Percentiles rank a stretch among this genome's conserved stretches.
phyloP scores from a whole-genome alignment of 768 basidiomycete genomes.

The Multifurca ochricompacta region DNA sequence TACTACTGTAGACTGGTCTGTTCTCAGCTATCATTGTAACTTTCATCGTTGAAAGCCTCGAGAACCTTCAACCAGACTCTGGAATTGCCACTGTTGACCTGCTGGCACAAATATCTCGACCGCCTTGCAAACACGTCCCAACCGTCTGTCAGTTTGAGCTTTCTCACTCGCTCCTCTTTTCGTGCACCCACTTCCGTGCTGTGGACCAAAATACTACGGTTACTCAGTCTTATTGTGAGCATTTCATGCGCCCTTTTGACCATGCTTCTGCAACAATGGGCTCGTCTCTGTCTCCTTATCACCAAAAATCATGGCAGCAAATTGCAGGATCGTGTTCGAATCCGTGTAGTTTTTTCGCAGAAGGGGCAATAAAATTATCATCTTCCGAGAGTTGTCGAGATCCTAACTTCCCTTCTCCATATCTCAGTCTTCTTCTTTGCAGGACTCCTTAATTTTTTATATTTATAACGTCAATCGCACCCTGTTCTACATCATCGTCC shows the following conservation, averaged over 20 bases:
- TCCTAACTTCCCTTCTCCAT: no score
- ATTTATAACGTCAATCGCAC: not conserved
- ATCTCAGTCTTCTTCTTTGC: not conserved
- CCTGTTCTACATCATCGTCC: not conserved
- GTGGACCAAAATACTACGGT: not conserved
- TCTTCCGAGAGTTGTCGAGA: not conserved
- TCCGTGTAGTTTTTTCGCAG: not conserved
- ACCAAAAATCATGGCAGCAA: not conserved
- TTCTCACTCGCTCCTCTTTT: no score
- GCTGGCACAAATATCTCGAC: no score
- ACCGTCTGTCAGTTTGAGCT: no score
- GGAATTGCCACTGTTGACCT: no score
- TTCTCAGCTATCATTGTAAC: no score
- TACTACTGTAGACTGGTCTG: no score
- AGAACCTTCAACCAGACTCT: no score
- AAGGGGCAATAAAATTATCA: not conserved
- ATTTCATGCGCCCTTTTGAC: not conserved
- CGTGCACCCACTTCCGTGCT: not conserved
- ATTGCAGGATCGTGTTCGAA: not conserved
- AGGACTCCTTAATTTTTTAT: not conserved
- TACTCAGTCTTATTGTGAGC: no score
- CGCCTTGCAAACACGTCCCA: no score
- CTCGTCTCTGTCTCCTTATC: not conserved
- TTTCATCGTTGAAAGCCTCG: no score
- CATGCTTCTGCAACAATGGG: not conserved